These are phyloP conservation scores for Bacidia rubella DNA, from an alignment of 495 filamentous ascomycete genomes.

Conservation along the genomic window DNA sequence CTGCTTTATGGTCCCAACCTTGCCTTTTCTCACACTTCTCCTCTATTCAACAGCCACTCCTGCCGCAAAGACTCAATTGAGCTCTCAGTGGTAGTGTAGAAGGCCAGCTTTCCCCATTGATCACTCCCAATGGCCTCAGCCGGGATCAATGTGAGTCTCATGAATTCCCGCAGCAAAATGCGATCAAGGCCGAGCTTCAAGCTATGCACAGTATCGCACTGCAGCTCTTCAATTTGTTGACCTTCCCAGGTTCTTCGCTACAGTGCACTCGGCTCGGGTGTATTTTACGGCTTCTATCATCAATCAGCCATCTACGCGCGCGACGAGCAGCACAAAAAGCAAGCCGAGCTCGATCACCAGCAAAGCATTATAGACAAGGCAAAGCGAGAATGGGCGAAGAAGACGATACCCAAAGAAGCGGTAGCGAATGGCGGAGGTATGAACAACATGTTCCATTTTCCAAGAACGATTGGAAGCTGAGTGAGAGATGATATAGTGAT, in stretches of 20 bases:
- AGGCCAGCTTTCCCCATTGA: not conserved
- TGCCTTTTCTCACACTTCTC: no score
- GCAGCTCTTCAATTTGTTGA: conserved; percentile 12
- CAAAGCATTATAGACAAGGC: conserved; percentile 77
- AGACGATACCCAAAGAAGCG: conserved; percentile 41
- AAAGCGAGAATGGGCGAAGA: conserved; percentile 77
- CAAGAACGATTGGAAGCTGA: not conserved
- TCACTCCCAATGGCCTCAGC: conserved; percentile 20
- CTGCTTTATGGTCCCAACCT: no score
- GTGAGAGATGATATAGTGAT: conserved; percentile 52
- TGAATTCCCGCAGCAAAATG: not conserved
- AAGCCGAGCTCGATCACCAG: conserved; percentile 79
- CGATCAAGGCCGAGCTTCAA: conserved; percentile 1
- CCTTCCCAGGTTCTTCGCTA: conserved; percentile 76
- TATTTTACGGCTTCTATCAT: conserved; percentile 87
- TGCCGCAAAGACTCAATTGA: not conserved
- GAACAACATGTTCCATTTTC: not conserved
- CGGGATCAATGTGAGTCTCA: conserved; percentile 21
- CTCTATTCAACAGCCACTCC: not conserved
- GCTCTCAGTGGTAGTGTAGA: not conserved
- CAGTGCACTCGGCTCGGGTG: conserved; percentile 71
- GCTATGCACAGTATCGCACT: conserved; percentile 8
- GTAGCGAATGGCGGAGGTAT: not conserved
- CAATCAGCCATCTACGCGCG: conserved; percentile 58
- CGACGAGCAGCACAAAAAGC: conserved; percentile 48